Conservation (phyloP, 148 eudicot genomes). For the Chenopodium quinoa region DNA sequence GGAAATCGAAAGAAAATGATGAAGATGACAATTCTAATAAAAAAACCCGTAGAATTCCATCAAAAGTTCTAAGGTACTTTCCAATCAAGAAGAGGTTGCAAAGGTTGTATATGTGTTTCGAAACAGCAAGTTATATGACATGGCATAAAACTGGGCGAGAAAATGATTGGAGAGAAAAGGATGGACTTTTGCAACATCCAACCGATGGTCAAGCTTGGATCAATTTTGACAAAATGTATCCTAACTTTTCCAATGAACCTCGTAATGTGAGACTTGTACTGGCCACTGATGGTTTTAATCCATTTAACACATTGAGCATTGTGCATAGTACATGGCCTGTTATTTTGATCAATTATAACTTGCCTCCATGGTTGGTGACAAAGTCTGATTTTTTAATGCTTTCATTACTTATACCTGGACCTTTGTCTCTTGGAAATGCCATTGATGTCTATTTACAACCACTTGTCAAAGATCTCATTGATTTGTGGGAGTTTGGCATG, state of each 20-base stretch:
- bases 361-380: background rate
- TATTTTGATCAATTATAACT: background rate
- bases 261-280: background rate
- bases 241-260: background rate
- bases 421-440: background rate
- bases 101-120: background rate
- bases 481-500: background rate
- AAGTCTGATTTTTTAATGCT: constrained; percentile 1
- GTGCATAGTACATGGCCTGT: background rate
- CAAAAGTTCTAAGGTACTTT: constrained; percentile 4
- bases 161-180: background rate
- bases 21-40: background rate
- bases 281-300: no score
- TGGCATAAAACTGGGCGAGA: background rate
- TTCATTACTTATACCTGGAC: background rate
- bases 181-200: background rate
- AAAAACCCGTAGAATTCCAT: background rate
- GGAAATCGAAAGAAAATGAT: background rate
- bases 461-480: background rate
- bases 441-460: constrained; percentile 11
- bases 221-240: background rate
- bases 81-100: constrained; percentile 4
- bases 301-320: no score
- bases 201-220: background rate
- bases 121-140: background rate